Conservation (phyloP, 768 basidiomycete species). For the Leccinum longicurvipes region DNA sequence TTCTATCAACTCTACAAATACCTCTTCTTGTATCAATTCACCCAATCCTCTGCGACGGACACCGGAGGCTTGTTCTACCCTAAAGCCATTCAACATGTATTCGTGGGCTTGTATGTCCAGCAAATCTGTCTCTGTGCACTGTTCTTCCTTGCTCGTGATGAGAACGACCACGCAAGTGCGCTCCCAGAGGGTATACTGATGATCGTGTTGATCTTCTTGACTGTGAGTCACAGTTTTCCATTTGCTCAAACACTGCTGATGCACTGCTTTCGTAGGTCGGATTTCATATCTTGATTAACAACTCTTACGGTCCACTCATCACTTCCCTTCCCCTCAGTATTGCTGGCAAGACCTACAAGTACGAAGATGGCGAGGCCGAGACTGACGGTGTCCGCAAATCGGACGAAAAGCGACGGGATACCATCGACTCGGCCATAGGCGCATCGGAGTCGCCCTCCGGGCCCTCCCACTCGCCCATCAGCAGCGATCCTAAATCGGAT, state of each 20-base stretch:
- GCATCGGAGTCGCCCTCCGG: conserved; percentile 6
- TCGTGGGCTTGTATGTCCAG: conserved; percentile 91
- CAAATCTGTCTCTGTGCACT: conserved; percentile 80
- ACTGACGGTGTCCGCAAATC: conserved; percentile 1
- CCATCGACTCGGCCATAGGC: conserved; percentile 4
- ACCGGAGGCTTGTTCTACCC: conserved; percentile 97
- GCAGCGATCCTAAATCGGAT: not conserved
- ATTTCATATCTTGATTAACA: conserved; percentile 70
- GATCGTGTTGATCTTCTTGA: conserved; percentile 80
- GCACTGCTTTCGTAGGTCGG: conserved; percentile 39
- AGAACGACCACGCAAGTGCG: conserved; percentile 50
- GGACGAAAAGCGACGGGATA: conserved; percentile 15
- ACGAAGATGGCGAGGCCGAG: conserved; percentile 5
- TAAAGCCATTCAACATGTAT: conserved; percentile 88
- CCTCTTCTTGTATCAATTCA: conserved; percentile 76
- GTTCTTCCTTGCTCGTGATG: conserved; percentile 82
- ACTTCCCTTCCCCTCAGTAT: conserved; percentile 74
- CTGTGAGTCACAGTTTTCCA: conserved; percentile 45
- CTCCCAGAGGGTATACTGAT: conserved; percentile 77
- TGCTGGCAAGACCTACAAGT: conserved; percentile 60
- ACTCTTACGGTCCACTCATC: conserved; percentile 78
- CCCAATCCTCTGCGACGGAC: conserved; percentile 65
- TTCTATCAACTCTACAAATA: conserved; percentile 87
- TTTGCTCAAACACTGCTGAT: not conserved
- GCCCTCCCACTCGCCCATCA: conserved; percentile 2